These are phyloP conservation scores for Naganishia friedmannii DNA, from an alignment of 768 basidiomycete genomes.

Conservation along the genomic window DNA sequence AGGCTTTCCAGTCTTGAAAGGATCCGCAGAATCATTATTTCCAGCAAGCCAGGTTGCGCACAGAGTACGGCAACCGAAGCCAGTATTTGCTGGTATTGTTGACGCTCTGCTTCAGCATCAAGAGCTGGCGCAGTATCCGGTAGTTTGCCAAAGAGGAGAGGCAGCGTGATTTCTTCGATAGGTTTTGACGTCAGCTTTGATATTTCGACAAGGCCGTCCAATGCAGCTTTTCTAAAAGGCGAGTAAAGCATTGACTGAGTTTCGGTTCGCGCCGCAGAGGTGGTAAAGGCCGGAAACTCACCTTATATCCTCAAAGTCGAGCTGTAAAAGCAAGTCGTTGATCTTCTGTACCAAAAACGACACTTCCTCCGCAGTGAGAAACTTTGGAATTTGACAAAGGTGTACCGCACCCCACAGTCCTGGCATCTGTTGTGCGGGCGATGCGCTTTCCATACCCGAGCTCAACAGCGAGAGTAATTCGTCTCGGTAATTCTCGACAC, in stretches of 20 bases:
- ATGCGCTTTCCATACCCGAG: slow-evolving; percentile 36
- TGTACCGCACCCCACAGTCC: slow-evolving; percentile 67
- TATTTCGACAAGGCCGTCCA: slow-evolving; percentile 47
- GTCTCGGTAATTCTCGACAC: slow-evolving; percentile 68
- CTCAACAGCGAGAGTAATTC: slow-evolving; percentile 59
- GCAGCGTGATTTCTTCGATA: slow-evolving; percentile 72
- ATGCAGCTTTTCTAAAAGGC: slow-evolving; percentile 39
- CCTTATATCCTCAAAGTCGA: slow-evolving; percentile 54
- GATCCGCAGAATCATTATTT: slow-evolving; percentile 72
- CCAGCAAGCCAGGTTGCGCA: slow-evolving; percentile 72
- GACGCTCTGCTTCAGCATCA: slow-evolving; percentile 60
- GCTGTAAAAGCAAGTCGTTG: slow-evolving; percentile 64
- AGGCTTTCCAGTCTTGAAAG: slow-evolving; percentile 67
- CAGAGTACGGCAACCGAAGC: slow-evolving; percentile 70
- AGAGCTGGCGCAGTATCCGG: slow-evolving; percentile 65
- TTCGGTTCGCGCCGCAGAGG: not conserved
- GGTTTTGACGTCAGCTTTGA: slow-evolving; percentile 62
- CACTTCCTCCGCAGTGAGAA: slow-evolving; percentile 71
- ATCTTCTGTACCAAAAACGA: slow-evolving; percentile 73
- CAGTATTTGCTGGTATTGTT: slow-evolving; percentile 67
- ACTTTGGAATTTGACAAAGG: slow-evolving; percentile 63
- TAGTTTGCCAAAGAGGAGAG: slow-evolving; percentile 70
- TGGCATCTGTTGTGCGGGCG: slow-evolving; percentile 57
- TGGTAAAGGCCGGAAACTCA: not conserved
- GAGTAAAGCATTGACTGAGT: not conserved